Conservation (phyloP, 345 rosid genomes). For the Lepidium aucheri region DNA sequence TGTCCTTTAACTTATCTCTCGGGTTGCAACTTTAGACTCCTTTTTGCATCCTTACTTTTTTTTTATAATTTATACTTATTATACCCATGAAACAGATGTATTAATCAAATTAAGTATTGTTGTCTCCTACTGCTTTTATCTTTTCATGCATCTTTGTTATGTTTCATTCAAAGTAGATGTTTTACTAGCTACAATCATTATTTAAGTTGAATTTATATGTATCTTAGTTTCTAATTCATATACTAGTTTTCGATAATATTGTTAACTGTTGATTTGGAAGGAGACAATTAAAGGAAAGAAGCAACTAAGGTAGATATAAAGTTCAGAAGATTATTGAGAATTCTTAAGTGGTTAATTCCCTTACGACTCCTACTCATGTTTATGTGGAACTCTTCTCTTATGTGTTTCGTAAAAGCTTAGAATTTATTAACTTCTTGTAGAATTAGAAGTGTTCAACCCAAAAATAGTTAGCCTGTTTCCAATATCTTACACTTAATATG, state of each 20-base stretch:
- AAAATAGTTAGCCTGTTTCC: not conserved
- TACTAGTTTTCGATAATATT: not conserved
- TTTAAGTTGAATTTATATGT: too few relatives aligned
- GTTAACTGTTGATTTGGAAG: not conserved
- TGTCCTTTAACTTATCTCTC: slow-evolving; percentile 10
- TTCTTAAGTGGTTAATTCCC: slow-evolving; percentile 1
- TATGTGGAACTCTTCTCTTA: not conserved
- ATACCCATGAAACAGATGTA: not conserved
- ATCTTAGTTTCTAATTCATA: not conserved
- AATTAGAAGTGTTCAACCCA: not conserved
- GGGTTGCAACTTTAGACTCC: slow-evolving; percentile 22
- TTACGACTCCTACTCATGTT: slow-evolving; percentile 1
- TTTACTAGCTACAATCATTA: too few relatives aligned
- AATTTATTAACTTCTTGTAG: not conserved
- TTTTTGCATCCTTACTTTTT: not conserved
- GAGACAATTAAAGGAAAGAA: too few relatives aligned
- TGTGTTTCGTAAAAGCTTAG: not conserved
- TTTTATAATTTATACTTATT: not conserved
- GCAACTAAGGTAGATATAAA: not conserved
- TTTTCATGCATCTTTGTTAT: too few relatives aligned
- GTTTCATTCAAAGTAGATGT: too few relatives aligned
- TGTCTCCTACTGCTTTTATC: too few relatives aligned
- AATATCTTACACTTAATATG: not conserved
- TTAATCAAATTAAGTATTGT: slow-evolving; percentile 4
- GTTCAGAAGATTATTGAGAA: not conserved